Base-by-base conservation (phyloP, 495 filamentous ascomycete genomes). In the Aspergillus sclerotiicarbonarius region DNA sequence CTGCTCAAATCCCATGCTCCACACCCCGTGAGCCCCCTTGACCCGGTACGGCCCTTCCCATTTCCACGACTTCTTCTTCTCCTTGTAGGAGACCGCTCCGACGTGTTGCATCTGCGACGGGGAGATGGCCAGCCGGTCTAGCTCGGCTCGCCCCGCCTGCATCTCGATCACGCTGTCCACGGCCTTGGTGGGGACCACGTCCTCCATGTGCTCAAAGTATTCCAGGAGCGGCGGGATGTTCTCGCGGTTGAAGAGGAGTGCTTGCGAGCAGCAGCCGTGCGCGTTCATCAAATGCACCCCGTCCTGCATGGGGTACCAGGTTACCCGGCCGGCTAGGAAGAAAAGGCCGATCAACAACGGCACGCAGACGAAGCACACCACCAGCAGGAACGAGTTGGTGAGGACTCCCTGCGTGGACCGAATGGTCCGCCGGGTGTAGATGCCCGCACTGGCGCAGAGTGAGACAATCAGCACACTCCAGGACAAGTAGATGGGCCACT, bases 401-500 rank as follows among this genome's bases (percentile, higher is more conserved):
- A 71, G 44, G 8, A 64, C 20, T n/a, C 60, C 51, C 20, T 60
- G 59, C 39, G 64, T 20, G 16, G 62, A 19, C 18, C 47, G 62
- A 19, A 57, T 8, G 15, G 43, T 54, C 10, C 61, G 59, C 12
- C 70, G 65, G 0, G n/a, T 19, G 9, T 43, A 44, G 2, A 72
- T 32, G 13, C 56, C 56, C 13, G 67, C 21, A n/a, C 69, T 35
- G 0, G 59, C 62, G 49, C 63, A 58, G 6, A 63, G 56, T 8
- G 63, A 35, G 15, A 70, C 51, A 19, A 53, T 29, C 10, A 64
- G 51, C 6, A 77, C 32, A 25, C 72, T 75, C 48, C 65, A 75
- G 9, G 59, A 54, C 8, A 78, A 56, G 43, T 83, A 81, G 9
- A 56, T 55, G 18, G 51, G 66, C 78, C 76, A 82, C 50, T 80